Evolutionary conservation across 1,284 basidiomycete genomes (phyloP), one percentile per base, ranked within the genome.

Genomic region (Trametes hirsuta): DNA sequence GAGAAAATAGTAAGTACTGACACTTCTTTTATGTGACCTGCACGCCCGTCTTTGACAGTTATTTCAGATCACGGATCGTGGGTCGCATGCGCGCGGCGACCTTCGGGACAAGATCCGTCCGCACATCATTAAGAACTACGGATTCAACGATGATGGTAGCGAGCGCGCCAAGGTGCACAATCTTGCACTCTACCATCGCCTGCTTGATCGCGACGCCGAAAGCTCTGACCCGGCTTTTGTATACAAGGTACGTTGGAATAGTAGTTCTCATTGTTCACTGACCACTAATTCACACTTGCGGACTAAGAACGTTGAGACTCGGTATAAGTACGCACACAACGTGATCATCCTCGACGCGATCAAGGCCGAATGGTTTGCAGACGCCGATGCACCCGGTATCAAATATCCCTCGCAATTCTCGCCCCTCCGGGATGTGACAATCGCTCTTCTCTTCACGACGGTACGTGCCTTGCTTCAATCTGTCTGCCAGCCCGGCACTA

Each of bases 161-260:
- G 47, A 54, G 24, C 35, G 45, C 0, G 1, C 48, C 0, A 54
- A 59, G 22, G 18, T 14, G 1, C n/a, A 39, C 5, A 55, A 55
- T 36, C 25, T 39, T 2, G 47, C 41, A 2, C 21, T 8, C 8
- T 55, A 54, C 30, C 21, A 37, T 1, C 45, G 10, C 8, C 47
- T 59, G 0, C n/a, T 51, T 6, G 53, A 59, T 15, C 30, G 46
- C 4, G 47, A 49, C 5, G 25, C 35, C 9, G 3, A 1, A 0
- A 41, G 34, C 0, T 47, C 58, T 1, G 58, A 59, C 4, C 53
- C 58, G 3, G 6, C 6, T 4, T 55, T 59, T 8, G 37, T 51
- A 15, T 59, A 59, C 25, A 50, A 54, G 39, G 58, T 55, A n/a
- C 9, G 53, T 15, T n/a, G n/a, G n/a, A n/a, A n/a, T n/a, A n/a